Evolutionary conservation across 2,329 filamentous ascomycete species (phyloP).

Genomic region (Pochonia chlamydosporia): DNA sequence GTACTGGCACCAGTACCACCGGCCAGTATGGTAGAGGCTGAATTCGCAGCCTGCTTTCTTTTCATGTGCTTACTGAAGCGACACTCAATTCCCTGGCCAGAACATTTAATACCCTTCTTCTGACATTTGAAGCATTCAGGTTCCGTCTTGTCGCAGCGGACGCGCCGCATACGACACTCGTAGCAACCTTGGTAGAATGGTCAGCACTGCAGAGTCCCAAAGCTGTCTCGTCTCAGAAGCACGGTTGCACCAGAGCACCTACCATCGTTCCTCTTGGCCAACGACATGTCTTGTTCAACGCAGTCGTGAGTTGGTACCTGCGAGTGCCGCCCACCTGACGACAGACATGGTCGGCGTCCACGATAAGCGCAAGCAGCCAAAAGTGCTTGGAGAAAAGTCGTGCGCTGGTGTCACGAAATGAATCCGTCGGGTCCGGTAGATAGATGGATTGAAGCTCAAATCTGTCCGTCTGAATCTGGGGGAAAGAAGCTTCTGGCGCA

Average conservation of each 20-base stretch:
- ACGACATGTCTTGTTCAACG: conserved; percentile 17
- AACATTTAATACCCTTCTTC: conserved; percentile 32
- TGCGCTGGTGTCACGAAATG: not conserved
- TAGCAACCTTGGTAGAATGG: conserved; percentile 25
- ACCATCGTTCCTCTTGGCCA: conserved; percentile 22
- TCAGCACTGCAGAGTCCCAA: too few species aligned
- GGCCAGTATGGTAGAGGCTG: not conserved
- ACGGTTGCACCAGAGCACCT: too few species aligned
- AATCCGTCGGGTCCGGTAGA: too few species aligned
- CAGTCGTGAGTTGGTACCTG: not conserved
- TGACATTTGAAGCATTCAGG: conserved; percentile 32
- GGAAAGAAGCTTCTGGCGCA: too few species aligned
- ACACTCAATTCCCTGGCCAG: conserved; percentile 29
- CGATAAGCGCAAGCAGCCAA: too few species aligned
- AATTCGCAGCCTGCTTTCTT: not conserved
- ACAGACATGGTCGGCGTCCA: not conserved
- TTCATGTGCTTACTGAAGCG: conserved; percentile 28
- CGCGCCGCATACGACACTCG: conserved; percentile 31
- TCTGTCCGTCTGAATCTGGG: too few species aligned
- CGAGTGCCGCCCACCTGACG: not conserved
- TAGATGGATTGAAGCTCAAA: too few species aligned
- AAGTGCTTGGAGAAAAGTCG: too few species aligned
- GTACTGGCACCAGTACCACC: not conserved
- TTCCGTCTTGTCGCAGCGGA: conserved; percentile 32
- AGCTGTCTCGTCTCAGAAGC: too few species aligned